Evolutionary conservation across 2,329 filamentous ascomycete species (phyloP).

Genomic region (Botrytis byssoidea): DNA sequence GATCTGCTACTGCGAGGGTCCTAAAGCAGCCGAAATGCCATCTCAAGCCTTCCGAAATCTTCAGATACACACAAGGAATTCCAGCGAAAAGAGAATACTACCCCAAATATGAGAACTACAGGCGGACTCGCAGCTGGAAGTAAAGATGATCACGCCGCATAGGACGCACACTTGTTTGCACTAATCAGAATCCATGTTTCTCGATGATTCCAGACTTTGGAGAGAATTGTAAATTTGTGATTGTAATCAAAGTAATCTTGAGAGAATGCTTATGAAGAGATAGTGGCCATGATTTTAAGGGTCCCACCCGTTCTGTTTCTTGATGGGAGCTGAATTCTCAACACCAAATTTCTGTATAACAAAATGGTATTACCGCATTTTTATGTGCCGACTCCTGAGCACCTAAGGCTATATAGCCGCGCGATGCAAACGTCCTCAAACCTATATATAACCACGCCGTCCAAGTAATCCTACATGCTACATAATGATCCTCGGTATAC

Average conservation of each 20-base stretch:
- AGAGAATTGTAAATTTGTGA: not conserved
- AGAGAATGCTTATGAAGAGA: not conserved
- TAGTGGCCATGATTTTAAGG: not conserved
- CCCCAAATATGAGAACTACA: not conserved
- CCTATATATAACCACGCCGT: not conserved
- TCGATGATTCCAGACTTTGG: not conserved
- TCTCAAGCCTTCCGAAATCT: not conserved
- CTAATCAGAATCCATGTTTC: not conserved
- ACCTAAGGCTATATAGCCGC: not conserved
- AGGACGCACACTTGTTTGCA: not conserved
- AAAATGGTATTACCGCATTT: not conserved
- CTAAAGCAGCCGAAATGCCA: not conserved
- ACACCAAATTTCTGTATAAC: not conserved
- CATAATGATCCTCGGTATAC: not conserved
- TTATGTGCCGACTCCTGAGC: not conserved
- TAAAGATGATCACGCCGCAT: not conserved
- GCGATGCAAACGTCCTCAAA: not conserved
- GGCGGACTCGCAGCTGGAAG: not conserved
- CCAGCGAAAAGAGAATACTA: rapidly evolving
- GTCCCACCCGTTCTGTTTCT: not conserved
- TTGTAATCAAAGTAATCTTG: not conserved
- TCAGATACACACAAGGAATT: not conserved
- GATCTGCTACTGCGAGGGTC: not conserved
- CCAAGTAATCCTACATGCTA: not conserved
- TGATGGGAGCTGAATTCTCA: rapidly evolving